Base-by-base conservation (phyloP, 352 stramenopile species). In the Phytopythium mirpurense region DNA sequence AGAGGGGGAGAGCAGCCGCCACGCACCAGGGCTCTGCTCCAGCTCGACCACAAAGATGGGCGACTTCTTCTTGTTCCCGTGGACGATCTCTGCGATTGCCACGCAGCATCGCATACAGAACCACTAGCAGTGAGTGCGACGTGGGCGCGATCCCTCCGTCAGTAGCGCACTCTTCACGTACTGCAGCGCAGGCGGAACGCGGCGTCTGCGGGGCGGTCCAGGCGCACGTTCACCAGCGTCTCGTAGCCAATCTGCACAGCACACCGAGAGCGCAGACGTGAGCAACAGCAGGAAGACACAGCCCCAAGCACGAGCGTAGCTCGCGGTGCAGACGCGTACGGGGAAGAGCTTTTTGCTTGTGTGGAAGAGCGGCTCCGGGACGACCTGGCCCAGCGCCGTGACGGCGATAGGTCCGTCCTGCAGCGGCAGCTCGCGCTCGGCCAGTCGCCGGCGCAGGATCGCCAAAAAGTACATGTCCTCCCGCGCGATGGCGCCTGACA, bases 301-400 rank as follows among this genome's bases (percentile, higher is more conserved):
- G 3, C 38, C 27, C 10, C 31, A 12, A 41, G 11, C 15, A 5
- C 5, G 5, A 5, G 29, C 29, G 9, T 32, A 5, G 5, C 29
- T 9, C 5, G 35, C 41, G 23, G 15, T 46, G 8, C 51, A 5
- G 36, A 9, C 52, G 57, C 67, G 26, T 43, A 90, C 77, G 29
- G 83, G 81, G 53, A 90, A 92, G 3, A 93, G 59, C 44, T 88
- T 88, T 57, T 90, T 88, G 32, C 67, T 73, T 23, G 72, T 90
- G 53, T 83, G 86, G 61, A 85, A 92, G 4, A 81, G 65, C 29
- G 78, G 60, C 41, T 88, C 83, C 3, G 80, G 74, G 14, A 86
- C 52, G 2, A 88, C 60, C 8, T 56, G 45, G 1, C 83, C 83
- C 26, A 90, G 50, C 14, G 65, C 37, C 18, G 71, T 8, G 9